Percentiles rank a stretch among this genome's conserved stretches.
These are phyloP conservation scores for Pulveroboletus ravenelii DNA, from an alignment of 768 basidiomycete genomes.

Conservation along the genomic window DNA sequence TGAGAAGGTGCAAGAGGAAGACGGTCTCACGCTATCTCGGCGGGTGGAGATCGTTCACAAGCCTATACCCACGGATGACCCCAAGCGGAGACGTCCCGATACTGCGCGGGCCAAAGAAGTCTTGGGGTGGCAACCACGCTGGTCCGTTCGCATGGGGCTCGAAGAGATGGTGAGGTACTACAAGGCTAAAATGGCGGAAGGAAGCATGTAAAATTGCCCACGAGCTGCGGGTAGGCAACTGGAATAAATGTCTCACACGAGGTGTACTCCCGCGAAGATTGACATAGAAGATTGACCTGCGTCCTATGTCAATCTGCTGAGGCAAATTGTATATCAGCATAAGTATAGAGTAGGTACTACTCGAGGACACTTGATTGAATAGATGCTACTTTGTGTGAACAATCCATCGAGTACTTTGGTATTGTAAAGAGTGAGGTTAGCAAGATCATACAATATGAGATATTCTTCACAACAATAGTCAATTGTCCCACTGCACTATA, in stretches of 20 bases:
- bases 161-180: slow-evolving; percentile 96
- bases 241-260: not conserved
- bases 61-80: slow-evolving; percentile 88
- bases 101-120: slow-evolving; percentile 82
- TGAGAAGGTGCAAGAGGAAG: slow-evolving; percentile 85
- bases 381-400: slow-evolving; percentile 5
- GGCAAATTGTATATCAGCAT: slow-evolving; percentile 9
- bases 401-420: slow-evolving; percentile 8
- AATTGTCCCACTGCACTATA: slow-evolving; percentile 1
- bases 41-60: slow-evolving; percentile 70
- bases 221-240: not conserved
- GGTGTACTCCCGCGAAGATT: not conserved
- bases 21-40: slow-evolving; percentile 49
- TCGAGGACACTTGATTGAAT: slow-evolving; percentile 3
- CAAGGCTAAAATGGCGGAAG: slow-evolving; percentile 84
- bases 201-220: slow-evolving; percentile 50
- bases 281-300: not conserved
- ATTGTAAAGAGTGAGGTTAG: slow-evolving; percentile 10
- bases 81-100: slow-evolving; percentile 90
- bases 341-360: slow-evolving; percentile 13
- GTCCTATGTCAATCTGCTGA: not conserved
- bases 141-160: slow-evolving; percentile 89
- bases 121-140: slow-evolving; percentile 88
- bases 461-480: slow-evolving; percentile 13
- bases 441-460: slow-evolving; percentile 6